These are phyloP conservation scores for Rhynchospora pubera DNA, from an alignment of 176 grass and related monocot species.

Conservation along the genomic window DNA sequence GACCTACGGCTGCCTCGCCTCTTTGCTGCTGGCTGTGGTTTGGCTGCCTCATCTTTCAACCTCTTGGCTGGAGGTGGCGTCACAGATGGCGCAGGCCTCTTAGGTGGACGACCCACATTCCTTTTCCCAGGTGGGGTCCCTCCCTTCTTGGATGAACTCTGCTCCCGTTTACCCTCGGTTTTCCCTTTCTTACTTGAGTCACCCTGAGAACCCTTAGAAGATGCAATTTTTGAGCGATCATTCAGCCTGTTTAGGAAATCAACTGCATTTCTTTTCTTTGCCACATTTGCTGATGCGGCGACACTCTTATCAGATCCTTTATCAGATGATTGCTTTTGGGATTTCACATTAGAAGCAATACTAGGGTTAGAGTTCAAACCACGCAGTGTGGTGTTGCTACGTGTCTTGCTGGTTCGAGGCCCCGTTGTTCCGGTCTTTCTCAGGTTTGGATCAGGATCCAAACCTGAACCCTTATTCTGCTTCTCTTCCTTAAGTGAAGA, in stretches of 20 bases:
- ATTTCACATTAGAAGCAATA: slow-evolving; percentile 27
- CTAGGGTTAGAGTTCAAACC: background rate
- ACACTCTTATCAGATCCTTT: slow-evolving; percentile 25
- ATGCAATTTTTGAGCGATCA: slow-evolving; percentile 27
- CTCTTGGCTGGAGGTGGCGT: slow-evolving; percentile 49
- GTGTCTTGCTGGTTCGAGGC: slow-evolving; percentile 41
- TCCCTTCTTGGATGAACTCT: slow-evolving; percentile 37
- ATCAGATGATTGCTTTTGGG: slow-evolving; percentile 22
- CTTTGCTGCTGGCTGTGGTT: slow-evolving; percentile 21
- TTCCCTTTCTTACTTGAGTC: slow-evolving; percentile 39
- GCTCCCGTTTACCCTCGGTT: slow-evolving; percentile 34
- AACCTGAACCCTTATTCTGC: background rate
- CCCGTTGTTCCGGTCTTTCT: slow-evolving; percentile 28
- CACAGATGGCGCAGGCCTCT: slow-evolving; percentile 28
- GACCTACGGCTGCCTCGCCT: slow-evolving; percentile 41
- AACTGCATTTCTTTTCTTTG: slow-evolving; percentile 63
- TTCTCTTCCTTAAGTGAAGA: slow-evolving; percentile 28
- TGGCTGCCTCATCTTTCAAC: slow-evolving; percentile 39
- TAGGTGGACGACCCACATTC: slow-evolving; percentile 56
- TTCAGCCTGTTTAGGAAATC: slow-evolving; percentile 85
- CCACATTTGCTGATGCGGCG: background rate
- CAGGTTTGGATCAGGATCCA: slow-evolving; percentile 28
- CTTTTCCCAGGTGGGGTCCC: slow-evolving; percentile 28
- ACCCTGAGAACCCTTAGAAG: slow-evolving; percentile 42
- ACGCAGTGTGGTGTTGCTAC: slow-evolving; percentile 22